A percentile compares a stretch with the other conserved stretches of the same genome.
These are phyloP conservation scores for Paraconiothyrium brasiliense DNA, from an alignment of 2,329 filamentous ascomycete species.

Conservation along the genomic window DNA sequence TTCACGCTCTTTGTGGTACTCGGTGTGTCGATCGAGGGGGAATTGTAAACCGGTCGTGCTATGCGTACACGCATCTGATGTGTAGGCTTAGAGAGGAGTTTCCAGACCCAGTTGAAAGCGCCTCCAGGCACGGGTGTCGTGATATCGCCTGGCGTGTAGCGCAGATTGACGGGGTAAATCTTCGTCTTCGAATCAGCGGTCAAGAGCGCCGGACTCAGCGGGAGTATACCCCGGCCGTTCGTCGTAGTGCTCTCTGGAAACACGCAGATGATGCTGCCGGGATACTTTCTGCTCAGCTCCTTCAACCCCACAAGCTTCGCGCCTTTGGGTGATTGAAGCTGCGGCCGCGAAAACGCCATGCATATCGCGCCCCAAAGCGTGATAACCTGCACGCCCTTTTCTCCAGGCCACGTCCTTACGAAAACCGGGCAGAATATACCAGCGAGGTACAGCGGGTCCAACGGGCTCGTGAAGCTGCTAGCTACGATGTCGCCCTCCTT, in stretches of 20 bases:
- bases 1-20: conserved; percentile 20
- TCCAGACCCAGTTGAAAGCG: conserved; percentile 82
- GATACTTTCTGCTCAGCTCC: conserved; percentile 71
- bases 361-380: conserved; percentile 79
- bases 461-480: conserved; percentile 88
- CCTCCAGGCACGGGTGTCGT: conserved; percentile 86
- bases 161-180: conserved; percentile 89
- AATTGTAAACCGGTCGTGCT: conserved; percentile 72
- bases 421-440: conserved; percentile 97
- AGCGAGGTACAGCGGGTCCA: conserved; percentile 93
- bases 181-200: conserved; percentile 72
- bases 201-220: conserved; percentile 80
- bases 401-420: conserved; percentile 81
- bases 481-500: conserved; percentile 84
- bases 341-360: conserved; percentile 73
- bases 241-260: conserved; percentile 96
- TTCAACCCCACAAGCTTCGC: conserved; percentile 49
- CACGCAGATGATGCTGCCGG: conserved; percentile 79
- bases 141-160: conserved; percentile 88
- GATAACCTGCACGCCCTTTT: conserved; percentile 77
- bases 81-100: conserved; percentile 81
- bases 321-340: conserved; percentile 42
- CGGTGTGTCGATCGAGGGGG: conserved; percentile 32
- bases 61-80: conserved; percentile 93
- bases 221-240: conserved; percentile 89